Evolutionary conservation across 75 land plant genomes (phyloP).

Genomic region (Pseudotsuga menziesii): DNA sequence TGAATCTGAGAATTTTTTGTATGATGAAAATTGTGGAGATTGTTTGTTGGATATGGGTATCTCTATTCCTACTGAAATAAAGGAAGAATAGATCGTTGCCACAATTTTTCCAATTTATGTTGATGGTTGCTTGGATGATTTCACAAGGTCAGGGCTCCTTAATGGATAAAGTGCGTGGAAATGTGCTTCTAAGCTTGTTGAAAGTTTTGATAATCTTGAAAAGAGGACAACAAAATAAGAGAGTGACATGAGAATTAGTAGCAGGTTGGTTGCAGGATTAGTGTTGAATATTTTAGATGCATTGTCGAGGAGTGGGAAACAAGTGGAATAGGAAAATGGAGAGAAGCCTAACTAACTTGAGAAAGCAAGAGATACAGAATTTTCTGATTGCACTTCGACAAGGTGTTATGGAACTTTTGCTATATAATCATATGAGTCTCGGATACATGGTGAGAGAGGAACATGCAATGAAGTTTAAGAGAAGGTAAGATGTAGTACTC

Average conservation of each 20-base stretch:
- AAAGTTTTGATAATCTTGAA: conserved; percentile 3
- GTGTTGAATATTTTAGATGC: neutral
- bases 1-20: neutral
- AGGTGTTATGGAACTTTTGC: neutral
- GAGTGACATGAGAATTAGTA: neutral
- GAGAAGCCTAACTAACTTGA: neutral
- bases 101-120: conserved; percentile 53
- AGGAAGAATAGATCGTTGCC: conserved; percentile 56
- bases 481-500: neutral
- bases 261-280: conserved; percentile 2
- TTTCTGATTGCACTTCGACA: neutral
- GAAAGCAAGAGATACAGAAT: conserved; percentile 1
- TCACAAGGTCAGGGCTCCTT: conserved; percentile 75
- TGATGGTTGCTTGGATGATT: conserved; percentile 67
- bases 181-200: conserved; percentile 26
- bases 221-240: neutral
- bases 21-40: neutral
- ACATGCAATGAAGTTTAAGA: neutral
- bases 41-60: conserved; percentile 3
- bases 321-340: neutral
- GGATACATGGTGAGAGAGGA: neutral
- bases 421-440: neutral
- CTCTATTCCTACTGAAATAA: conserved; percentile 33
- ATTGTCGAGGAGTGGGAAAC: neutral
- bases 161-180: conserved; percentile 83